Percentiles rank a stretch among this genome's conserved stretches.
phyloP scores from a whole-genome alignment of 176 grass and related monocot species.

The Sorghum bicolor region DNA sequence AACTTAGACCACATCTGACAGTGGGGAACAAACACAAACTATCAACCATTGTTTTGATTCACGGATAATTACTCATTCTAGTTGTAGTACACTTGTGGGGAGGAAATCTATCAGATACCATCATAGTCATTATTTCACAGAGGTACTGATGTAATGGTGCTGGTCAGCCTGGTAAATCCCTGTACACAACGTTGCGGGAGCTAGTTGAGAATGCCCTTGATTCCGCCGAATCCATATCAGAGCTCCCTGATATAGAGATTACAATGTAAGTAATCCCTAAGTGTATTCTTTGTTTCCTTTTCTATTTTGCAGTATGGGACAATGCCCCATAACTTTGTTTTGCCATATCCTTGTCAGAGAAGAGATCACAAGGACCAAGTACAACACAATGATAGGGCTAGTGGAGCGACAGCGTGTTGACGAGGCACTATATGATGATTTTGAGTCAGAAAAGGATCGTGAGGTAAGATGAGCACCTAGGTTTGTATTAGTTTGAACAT shows the following conservation, averaged over 20 bases:
- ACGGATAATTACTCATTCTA: not conserved
- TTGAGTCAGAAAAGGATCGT: slow-evolving; percentile 90
- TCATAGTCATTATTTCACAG: not conserved
- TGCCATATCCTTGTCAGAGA: slow-evolving; percentile 49
- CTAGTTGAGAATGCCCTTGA: slow-evolving; percentile 97
- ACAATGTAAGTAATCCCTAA: slow-evolving; percentile 52
- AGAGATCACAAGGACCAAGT: slow-evolving; percentile 91
- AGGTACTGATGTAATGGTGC: not conserved
- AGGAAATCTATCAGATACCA: not conserved
- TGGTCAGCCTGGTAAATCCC: slow-evolving; percentile 81
- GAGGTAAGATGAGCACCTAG: slow-evolving; percentile 46
- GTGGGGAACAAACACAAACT: not conserved
- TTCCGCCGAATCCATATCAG: slow-evolving; percentile 89
- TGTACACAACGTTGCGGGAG: slow-evolving; percentile 94
- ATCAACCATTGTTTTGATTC: not conserved
- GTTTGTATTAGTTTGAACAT: not conserved
- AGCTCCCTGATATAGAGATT: slow-evolving; percentile 74
- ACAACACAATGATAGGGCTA: slow-evolving; percentile 97
- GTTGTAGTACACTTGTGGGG: not conserved
- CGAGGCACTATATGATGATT: slow-evolving; percentile 92
- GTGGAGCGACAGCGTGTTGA: slow-evolving; percentile 82
- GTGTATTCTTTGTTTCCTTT: not conserved
- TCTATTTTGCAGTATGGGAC: not conserved
- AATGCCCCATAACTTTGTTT: not conserved
- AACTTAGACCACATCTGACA: not conserved